Evolutionary conservation across 2,329 filamentous ascomycete species (phyloP), one percentile per base, ranked within the genome.

Genomic region (Xylariaceae sp.): DNA sequence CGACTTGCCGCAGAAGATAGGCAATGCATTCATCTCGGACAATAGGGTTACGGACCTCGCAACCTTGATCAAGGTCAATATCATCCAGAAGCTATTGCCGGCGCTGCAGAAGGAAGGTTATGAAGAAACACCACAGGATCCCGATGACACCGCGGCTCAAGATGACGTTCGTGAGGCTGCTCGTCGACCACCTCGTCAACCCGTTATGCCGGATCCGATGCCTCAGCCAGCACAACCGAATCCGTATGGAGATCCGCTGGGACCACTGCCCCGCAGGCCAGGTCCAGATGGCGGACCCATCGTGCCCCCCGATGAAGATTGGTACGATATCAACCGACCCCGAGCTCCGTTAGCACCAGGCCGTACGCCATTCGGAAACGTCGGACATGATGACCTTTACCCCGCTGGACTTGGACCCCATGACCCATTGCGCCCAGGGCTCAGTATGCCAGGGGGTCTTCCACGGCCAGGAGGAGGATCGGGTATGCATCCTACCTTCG

Each of bases 401-500:
- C 93, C 93, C 2, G 85, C 85, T 8, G 88, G 88, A 0, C 70
- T 98, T 0, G 91, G 90, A 0, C 91, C 91, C 0, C 74, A 90
- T 57, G 91, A 96, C 64, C 90, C 92, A 11, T 68, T 96, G 3
- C 72, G 86, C 23, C 79, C 80, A 4, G 77, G 79, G 2, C 79
- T 88, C 44, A 79, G 82, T 6, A 79, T 80, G 22, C 75, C 79
- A 38, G 70, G 79, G n/a, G 76, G 80, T 0, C 66, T 82, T 5
- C 72, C 74, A 19, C 69, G 75, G n/a, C 72, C 74, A 1, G 79
- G 80, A 12, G 78, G 82, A 17, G 77, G 77, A 10, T 82, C 85
- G 11, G 93, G 93, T 1, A 98, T 98, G 93, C 88, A 96, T 66
- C 93, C 93, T 1, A 95, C 91, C 0, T 93, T 95, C 63, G 89